Base-by-base conservation (phyloP, 208 protist species). In the Angomonas ambiguus region DNA sequence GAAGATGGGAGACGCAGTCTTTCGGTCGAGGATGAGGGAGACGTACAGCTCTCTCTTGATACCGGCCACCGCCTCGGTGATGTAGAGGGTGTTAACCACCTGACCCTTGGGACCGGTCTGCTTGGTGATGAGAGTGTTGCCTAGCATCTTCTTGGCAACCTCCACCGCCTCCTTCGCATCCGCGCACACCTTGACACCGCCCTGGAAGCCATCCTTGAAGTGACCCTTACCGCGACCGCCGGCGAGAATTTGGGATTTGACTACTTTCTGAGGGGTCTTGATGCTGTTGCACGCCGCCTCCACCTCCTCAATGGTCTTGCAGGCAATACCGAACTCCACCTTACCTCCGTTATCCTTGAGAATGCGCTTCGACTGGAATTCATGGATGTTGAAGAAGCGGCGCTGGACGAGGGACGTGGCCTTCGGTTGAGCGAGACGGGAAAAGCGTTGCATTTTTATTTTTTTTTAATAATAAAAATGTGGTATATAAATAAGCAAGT, bases 241-340 rank as follows among this genome's bases (percentile, higher is more conserved):
- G 31, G 98, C 98, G 24, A 99, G 95, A 73, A 99, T 97, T 83
- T 99, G 98, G 53, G 98, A 97, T 82, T 99, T 99, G 34, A 99
- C 93, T 18, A 99, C 97, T 69, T 97, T 93, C 72, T 97, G 89
- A 16, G 90, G 80, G 27, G 79, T 90, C 73, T 90, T 90, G 72
- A 97, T 92, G 76, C 93, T 96, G 58, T 66, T 76, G 57, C 85
- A 86, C 31, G 88, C 90, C 32, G 88, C 90, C 81, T 92, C 91
- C 25, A 96, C 92, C 77, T 97, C 85, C 66, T 83, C 89, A 38
- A 94, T 72, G 58, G 76, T 95, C 55, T 51, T 83, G 83, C 88
- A 95, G 22, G 85, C 53, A 73, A 96, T 88, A 51, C 92, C 92
- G 76, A 94, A 93, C 82, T 97, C 90, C 51, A 94, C 88, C 65